phyloP scores from a whole-genome alignment of 352 stramenopile species.

The Phytophthora tentaculata region DNA sequence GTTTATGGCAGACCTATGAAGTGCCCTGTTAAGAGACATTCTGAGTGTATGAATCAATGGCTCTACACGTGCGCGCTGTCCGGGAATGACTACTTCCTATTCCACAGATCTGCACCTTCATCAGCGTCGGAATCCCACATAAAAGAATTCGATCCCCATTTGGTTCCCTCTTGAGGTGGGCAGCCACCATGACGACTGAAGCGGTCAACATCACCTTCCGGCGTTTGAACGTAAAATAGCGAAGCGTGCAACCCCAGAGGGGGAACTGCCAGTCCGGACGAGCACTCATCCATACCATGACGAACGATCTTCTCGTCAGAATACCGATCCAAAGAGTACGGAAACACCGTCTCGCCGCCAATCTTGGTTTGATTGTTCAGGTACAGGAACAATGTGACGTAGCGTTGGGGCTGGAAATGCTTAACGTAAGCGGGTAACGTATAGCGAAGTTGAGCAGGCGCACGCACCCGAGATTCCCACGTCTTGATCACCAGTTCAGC shows the following conservation, averaged over 20 bases:
- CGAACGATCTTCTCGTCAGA: constrained; percentile 74
- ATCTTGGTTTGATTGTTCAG: constrained; percentile 94
- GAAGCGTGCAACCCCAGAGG: constrained; percentile 73
- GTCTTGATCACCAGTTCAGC: constrained; percentile 69
- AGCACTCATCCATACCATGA: constrained; percentile 82
- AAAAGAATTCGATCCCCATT: constrained; percentile 87
- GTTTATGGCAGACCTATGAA: too few relatives aligned
- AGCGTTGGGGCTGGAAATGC: constrained; percentile 92
- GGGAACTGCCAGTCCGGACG: constrained; percentile 72
- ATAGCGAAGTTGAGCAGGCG: constrained; percentile 49
- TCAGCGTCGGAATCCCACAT: constrained; percentile 87
- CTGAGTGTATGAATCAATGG: too few relatives aligned
- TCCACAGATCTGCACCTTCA: constrained; percentile 69
- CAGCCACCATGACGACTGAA: constrained; percentile 83
- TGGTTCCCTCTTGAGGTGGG: constrained; percentile 79
- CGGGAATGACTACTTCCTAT: constrained; percentile 55
- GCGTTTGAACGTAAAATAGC: constrained; percentile 86
- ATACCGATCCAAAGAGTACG: constrained; percentile 76
- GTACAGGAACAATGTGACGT: constrained; percentile 97
- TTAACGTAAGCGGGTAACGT: constrained; percentile 65
- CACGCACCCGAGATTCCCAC: constrained; percentile 64
- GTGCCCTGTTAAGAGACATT: too few relatives aligned
- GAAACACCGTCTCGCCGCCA: constrained; percentile 98
- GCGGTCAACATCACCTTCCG: constrained; percentile 69
- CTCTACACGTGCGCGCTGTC: neutral